Evolutionary conservation across 2,329 filamentous ascomycete species (phyloP), one percentile per base, ranked within the genome.

Genomic region (Knufia fluminis): DNA sequence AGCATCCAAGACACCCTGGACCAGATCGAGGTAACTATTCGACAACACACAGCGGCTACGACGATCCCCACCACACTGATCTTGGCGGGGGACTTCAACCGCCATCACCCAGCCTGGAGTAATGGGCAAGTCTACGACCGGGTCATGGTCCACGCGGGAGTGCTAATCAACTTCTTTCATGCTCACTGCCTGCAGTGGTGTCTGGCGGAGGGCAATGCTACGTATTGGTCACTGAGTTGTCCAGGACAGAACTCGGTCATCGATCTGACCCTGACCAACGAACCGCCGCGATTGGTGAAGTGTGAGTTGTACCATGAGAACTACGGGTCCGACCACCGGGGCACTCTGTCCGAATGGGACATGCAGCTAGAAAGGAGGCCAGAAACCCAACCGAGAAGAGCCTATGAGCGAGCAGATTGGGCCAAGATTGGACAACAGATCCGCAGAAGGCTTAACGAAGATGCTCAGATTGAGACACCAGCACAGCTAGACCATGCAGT

Each of bases 291-390:
- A 8, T 48, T 62, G 10, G 33, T 60, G 2, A 59, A 57, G 36
- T 62, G 47, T 43, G 51, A 58, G 4, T 54, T 60, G 1, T 59
- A 62, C 48, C 50, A 55, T 22, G 53, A 60, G 12, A 55, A 59
- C 48, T 60, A 61, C 28, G 46, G 59, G 19, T 60, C 54, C 1
- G 38, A 41, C 50, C 49, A 61, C 36, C 48, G 48, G 3, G 53
- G 43, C 14, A 61, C 43, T 7, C 22, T 41, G 6, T 41, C 38
- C 16, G 38, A 41, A 41, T 41, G 38, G 38, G 59, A 60, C 49
- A 59, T 58, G 2, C 47, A 60, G 49, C 59, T 48, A 52, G 40
- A 44, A 22, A 4, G 9, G 19, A 41, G 38, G n/a, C 38, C 22
- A 41, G 38, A 42, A 9, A 3, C 17, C 33, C 33, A 10, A 16